These are phyloP conservation scores for Staphylotrichum tortipilum DNA, from an alignment of 495 filamentous ascomycete genomes.

Conservation along the genomic window DNA sequence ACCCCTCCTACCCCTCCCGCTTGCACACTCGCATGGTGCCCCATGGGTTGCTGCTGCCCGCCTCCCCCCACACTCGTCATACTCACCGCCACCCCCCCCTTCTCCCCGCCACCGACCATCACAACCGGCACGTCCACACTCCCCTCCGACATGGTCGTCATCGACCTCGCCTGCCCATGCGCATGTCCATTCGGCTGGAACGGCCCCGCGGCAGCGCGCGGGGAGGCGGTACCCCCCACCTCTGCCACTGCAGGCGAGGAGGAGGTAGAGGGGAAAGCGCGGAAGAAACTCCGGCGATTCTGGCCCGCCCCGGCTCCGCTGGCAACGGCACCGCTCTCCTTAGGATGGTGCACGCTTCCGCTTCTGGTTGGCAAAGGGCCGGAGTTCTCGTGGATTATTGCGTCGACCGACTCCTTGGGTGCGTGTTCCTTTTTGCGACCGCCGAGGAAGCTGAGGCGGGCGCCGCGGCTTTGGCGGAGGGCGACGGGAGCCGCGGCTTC, in stretches of 20 bases:
- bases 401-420: conserved; percentile 9
- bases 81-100: not conserved
- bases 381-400: not conserved
- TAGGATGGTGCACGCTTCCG: too few species aligned
- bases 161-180: too few species aligned
- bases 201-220: too few species aligned
- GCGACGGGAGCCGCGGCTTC: conserved; percentile 31
- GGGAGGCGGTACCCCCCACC: too few species aligned
- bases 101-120: not conserved
- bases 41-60: not conserved
- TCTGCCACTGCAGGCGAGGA: too few species aligned
- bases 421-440: conserved; percentile 33
- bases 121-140: too few species aligned
- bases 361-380: not conserved
- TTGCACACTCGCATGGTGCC: too few species aligned
- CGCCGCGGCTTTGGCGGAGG: conserved; percentile 34
- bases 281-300: conserved; percentile 29
- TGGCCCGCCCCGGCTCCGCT: too few species aligned
- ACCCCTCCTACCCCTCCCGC: conserved; percentile 42
- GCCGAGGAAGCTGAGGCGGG: conserved; percentile 41
- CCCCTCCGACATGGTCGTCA: too few species aligned
- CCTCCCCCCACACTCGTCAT: too few species aligned
- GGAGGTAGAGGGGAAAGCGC: conserved; percentile 5
- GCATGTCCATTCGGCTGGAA: too few species aligned
- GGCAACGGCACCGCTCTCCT: too few species aligned